Base-by-base conservation (phyloP, 164 flowering plant genomes). In the Tetrastigma voinierianum region DNA sequence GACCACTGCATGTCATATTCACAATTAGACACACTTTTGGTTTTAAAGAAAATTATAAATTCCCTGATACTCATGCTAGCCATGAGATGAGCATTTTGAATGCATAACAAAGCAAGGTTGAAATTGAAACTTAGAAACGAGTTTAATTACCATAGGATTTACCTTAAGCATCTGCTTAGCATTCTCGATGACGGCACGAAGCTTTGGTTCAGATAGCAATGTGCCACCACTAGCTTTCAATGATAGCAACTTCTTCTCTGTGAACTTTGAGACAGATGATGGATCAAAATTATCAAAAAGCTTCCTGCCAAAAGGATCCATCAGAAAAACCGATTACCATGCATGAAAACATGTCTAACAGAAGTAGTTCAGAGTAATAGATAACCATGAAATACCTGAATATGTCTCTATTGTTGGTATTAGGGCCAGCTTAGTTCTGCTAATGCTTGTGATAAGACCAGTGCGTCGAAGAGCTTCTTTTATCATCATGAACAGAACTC, bases 181-280 rank as follows among this genome's bases (percentile, higher is more conserved):
- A 70, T 93, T 90, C 60, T 86, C 96, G 46, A 89, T 85, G 48
- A 93, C 70, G 51, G 96, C 93, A 47, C 92, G 90, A 15, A 90
- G 74, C 83, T 93, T 93, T 51, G 77, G 89, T 73, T 93, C 93
- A 47, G 98, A 90, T 5, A 93, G 81, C 73, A 89, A 46, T 4
- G 54, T 58, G 19, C 17, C 74, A 15, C 84, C 80, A 70, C 71
- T 77, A 51, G 75, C 76, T 74, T 78, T 80, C 54, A 83, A 62
- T 1, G 85, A 74, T 7, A 67, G 47, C 54, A 90, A 65, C 74
- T 80, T 85, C 79, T 84, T 81, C 73, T 85, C 95, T 11, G 77
- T 76, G 52, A 84, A 83, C 43, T 78, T 82, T 49, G 88, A 84
- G 25, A 90, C 51, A 9, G 87, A 78, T 44, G 78, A 72, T 54